phyloP scores from a whole-genome alignment of 768 basidiomycete species.

The Lactarius indigo region DNA sequence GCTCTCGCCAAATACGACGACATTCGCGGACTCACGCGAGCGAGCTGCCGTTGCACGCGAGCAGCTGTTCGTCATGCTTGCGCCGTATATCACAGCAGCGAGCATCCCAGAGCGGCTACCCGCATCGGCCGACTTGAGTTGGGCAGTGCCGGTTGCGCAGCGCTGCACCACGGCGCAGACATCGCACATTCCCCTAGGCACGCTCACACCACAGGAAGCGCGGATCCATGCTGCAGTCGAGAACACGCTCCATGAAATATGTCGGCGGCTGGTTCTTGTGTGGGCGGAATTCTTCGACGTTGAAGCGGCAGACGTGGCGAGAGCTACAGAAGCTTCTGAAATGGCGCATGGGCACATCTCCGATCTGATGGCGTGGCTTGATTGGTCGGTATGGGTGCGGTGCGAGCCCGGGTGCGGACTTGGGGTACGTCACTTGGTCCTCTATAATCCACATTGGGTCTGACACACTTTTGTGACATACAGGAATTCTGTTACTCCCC shows the following conservation, averaged over 20 bases:
- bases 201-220: slow-evolving; percentile 24
- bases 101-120: slow-evolving; percentile 12
- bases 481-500: slow-evolving; percentile 25
- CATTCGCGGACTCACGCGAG: background rate
- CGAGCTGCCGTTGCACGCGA: slow-evolving; percentile 10
- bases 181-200: background rate
- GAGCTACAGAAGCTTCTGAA: background rate
- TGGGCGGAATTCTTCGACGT: slow-evolving; percentile 26
- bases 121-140: slow-evolving; percentile 8
- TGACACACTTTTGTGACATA: background rate
- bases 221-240: slow-evolving; percentile 20
- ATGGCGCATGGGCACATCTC: slow-evolving; percentile 8
- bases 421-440: slow-evolving; percentile 21
- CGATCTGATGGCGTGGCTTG: slow-evolving; percentile 26
- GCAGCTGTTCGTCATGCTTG: slow-evolving; percentile 26
- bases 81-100: slow-evolving; percentile 30
- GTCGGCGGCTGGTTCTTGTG: slow-evolving; percentile 18
- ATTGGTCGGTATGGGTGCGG: slow-evolving; percentile 26
- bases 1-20: slow-evolving; percentile 29
- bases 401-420: slow-evolving; percentile 22
- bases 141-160: slow-evolving; percentile 20
- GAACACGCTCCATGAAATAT: slow-evolving; percentile 15
- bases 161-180: slow-evolving; percentile 22
- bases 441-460: background rate
- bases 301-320: slow-evolving; percentile 10